These are phyloP conservation scores for Leptoxyphium fumago DNA, from an alignment of 2,329 filamentous ascomycete genomes.

Conservation along the genomic window DNA sequence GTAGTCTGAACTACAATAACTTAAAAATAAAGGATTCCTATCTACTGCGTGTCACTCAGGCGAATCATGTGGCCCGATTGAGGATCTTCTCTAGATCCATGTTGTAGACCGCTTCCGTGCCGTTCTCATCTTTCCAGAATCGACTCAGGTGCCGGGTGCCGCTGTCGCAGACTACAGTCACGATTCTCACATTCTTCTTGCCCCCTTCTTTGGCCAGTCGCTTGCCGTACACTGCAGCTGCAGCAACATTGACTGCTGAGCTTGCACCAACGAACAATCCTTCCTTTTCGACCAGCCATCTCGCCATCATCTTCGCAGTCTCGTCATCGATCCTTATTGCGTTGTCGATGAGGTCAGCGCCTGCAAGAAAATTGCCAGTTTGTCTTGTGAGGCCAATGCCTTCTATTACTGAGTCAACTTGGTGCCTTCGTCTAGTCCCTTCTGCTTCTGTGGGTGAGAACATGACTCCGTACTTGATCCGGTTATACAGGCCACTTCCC, in stretches of 20 bases:
- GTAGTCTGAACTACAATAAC: too few relatives aligned
- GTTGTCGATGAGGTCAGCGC: constrained; percentile 74
- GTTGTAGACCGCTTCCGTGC: constrained; percentile 36
- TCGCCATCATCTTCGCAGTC: constrained; percentile 86
- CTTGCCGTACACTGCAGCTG: constrained; percentile 55
- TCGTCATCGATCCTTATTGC: constrained; percentile 77
- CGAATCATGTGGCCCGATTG: neutral
- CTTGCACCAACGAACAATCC: constrained; percentile 90
- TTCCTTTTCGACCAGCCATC: constrained; percentile 89
- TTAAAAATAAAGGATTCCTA: too few relatives aligned
- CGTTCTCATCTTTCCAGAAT: constrained; percentile 63
- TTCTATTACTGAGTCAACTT: constrained; percentile 93
- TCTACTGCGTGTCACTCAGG: too few relatives aligned
- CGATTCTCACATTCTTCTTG: constrained; percentile 47
- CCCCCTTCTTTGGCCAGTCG: constrained; percentile 25
- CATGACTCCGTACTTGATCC: constrained; percentile 87
- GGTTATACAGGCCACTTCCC: constrained; percentile 85
- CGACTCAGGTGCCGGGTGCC: constrained; percentile 68
- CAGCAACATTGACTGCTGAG: constrained; percentile 91
- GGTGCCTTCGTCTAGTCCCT: constrained; percentile 73
- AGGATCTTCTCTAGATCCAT: neutral
- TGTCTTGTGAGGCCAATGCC: constrained; percentile 89
- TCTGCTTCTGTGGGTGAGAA: constrained; percentile 80
- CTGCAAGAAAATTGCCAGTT: constrained; percentile 85
- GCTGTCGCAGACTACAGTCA: constrained; percentile 71